Percentiles rank a stretch among this genome's conserved stretches.
Conservation (phyloP, 495 filamentous ascomycete species). For the Penicillium taxi region DNA sequence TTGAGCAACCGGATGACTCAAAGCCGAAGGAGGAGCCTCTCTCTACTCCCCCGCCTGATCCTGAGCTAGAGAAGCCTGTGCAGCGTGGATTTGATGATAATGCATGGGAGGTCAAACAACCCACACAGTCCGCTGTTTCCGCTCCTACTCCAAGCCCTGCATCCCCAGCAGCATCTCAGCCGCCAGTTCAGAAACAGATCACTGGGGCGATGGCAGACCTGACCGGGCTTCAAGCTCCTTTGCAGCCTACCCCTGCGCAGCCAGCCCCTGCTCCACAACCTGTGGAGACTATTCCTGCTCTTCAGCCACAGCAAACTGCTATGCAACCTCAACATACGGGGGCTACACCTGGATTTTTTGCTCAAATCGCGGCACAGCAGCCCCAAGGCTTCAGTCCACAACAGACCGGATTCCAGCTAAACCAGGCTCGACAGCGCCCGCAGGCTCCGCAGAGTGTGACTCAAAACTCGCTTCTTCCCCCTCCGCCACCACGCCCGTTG, state of each 20-base stretch:
- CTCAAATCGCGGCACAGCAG: slow-evolving; percentile 37
- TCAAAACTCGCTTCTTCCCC: slow-evolving; percentile 63
- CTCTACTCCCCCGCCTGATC: slow-evolving; percentile 33
- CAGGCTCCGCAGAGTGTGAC: slow-evolving; percentile 56
- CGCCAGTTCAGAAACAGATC: slow-evolving; percentile 43
- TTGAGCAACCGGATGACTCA: slow-evolving; percentile 51
- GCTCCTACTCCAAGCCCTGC: slow-evolving; percentile 26
- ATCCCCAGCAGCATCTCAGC: slow-evolving; percentile 32
- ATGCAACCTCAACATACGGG: slow-evolving; percentile 45
- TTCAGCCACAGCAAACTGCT: slow-evolving; percentile 42
- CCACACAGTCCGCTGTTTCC: slow-evolving; percentile 47
- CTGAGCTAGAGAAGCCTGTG: slow-evolving; percentile 32
- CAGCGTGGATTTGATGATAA: slow-evolving; percentile 83
- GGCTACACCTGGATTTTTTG: slow-evolving; percentile 45
- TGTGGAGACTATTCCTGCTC: slow-evolving; percentile 17
- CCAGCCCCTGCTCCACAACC: slow-evolving; percentile 34
- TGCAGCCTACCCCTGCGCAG: slow-evolving; percentile 63
- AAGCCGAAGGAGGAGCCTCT: slow-evolving; percentile 40
- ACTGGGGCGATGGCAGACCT: slow-evolving; percentile 73
- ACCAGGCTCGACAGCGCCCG: slow-evolving; percentile 61
- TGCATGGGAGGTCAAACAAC: slow-evolving; percentile 95
- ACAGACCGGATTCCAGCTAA: slow-evolving; percentile 42
- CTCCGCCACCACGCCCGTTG: slow-evolving; percentile 73
- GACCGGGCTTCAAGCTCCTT: slow-evolving; percentile 63
- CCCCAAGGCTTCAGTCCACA: slow-evolving; percentile 29